These are phyloP conservation scores for Prunus davidiana DNA, from an alignment of 306 rosid genomes.

Conservation along the genomic window DNA sequence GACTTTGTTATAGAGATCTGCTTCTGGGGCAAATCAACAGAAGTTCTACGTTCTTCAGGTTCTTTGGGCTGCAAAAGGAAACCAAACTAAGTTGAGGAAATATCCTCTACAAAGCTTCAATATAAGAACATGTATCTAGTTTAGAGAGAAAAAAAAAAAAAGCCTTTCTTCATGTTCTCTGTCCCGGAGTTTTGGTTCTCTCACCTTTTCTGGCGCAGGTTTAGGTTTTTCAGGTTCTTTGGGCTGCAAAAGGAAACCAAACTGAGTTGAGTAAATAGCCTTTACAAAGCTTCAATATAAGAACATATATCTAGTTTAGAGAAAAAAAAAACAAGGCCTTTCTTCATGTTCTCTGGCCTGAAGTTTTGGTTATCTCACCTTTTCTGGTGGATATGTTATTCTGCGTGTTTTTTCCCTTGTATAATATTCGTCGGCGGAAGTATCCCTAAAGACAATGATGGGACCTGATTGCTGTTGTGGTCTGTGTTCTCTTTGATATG, in stretches of 20 bases:
- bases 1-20: not conserved
- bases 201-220: not conserved
- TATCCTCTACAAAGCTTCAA: not conserved
- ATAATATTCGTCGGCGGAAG: not conserved
- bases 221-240: not conserved
- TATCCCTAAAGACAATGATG: not conserved
- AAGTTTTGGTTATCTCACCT: not conserved
- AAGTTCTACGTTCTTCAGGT: not conserved
- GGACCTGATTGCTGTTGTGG: not conserved
- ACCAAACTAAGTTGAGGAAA: slow-evolving; percentile 16
- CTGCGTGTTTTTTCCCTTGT: not conserved
- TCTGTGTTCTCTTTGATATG: too few species aligned
- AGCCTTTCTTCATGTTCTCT: too few species aligned
- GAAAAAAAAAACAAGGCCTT: not conserved
- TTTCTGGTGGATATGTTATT: not conserved
- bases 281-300: not conserved
- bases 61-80: slow-evolving; percentile 36
- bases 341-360: not conserved
- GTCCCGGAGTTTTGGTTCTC: too few species aligned
- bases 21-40: not conserved
- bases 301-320: not conserved
- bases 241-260: slow-evolving; percentile 36
- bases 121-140: not conserved
- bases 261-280: slow-evolving; percentile 8
- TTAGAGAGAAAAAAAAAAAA: not conserved